phyloP scores from a whole-genome alignment of 2,329 filamentous ascomycete species.

The Talaromyces verruculosus region DNA sequence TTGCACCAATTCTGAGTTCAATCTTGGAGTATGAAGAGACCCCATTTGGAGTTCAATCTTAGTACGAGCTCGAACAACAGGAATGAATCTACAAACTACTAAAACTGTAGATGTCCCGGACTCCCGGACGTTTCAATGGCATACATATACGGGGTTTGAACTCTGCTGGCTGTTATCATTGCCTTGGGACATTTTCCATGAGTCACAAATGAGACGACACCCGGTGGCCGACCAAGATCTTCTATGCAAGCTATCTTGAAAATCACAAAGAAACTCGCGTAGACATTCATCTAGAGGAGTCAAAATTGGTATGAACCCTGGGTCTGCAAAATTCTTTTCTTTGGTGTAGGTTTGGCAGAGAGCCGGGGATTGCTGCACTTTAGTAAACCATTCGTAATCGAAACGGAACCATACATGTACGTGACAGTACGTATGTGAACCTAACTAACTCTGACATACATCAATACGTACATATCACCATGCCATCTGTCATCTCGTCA shows the following conservation, averaged over 20 bases:
- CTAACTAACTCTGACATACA: neutral
- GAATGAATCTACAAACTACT: neutral
- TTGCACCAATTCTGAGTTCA: neutral
- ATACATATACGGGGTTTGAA: neutral
- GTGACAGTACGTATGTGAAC: neutral
- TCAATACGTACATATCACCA: neutral
- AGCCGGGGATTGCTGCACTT: neutral
- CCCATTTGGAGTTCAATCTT: neutral
- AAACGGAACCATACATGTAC: conserved; percentile 3
- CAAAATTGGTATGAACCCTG: neutral
- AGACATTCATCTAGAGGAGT: neutral
- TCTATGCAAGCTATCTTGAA: neutral
- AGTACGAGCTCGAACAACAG: neutral
- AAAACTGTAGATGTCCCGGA: neutral
- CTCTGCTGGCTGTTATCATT: neutral
- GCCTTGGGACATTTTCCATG: neutral
- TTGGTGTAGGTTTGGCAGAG: neutral
- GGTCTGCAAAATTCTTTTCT: neutral
- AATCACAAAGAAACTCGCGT: neutral
- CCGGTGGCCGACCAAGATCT: neutral
- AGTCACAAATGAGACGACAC: neutral
- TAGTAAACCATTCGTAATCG: neutral
- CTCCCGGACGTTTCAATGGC: neutral
- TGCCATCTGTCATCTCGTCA: neutral
- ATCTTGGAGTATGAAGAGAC: neutral